Conservation (phyloP, 345 rosid species). For the Dimocarpus longan region DNA sequence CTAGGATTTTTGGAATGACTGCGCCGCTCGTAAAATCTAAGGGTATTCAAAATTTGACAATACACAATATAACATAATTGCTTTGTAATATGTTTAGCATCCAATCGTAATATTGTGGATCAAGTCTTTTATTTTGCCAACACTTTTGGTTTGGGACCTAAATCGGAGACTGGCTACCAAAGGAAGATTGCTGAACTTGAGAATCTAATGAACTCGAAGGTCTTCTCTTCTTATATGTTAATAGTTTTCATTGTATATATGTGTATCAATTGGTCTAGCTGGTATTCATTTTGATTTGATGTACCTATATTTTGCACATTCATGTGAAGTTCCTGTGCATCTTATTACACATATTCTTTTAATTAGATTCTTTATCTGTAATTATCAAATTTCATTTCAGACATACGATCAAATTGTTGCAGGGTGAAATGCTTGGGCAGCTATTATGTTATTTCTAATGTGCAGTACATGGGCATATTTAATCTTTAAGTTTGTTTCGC, state of each 20-base stretch:
- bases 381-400: too few relatives aligned
- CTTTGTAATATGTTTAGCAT: neutral
- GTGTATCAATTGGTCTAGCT: neutral
- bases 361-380: too few relatives aligned
- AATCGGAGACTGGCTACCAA: constrained; percentile 49
- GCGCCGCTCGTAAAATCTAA: constrained; percentile 86
- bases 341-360: too few relatives aligned
- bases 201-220: constrained; percentile 82
- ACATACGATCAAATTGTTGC: too few relatives aligned
- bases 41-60: constrained; percentile 42
- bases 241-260: constrained; percentile 2
- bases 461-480: neutral
- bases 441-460: neutral
- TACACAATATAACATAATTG: neutral
- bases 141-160: constrained; percentile 41
- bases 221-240: constrained; percentile 29
- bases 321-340: too few relatives aligned
- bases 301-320: too few relatives aligned
- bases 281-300: neutral
- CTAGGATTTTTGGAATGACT: constrained; percentile 91
- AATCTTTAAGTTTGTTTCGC: neutral
- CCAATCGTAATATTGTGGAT: neutral
- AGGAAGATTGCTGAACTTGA: constrained; percentile 62
- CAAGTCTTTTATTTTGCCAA: neutral
- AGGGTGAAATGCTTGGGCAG: neutral